Evolutionary conservation across 192 early-diverging fungal species (phyloP).

Genomic region (Coemansia sp.): DNA sequence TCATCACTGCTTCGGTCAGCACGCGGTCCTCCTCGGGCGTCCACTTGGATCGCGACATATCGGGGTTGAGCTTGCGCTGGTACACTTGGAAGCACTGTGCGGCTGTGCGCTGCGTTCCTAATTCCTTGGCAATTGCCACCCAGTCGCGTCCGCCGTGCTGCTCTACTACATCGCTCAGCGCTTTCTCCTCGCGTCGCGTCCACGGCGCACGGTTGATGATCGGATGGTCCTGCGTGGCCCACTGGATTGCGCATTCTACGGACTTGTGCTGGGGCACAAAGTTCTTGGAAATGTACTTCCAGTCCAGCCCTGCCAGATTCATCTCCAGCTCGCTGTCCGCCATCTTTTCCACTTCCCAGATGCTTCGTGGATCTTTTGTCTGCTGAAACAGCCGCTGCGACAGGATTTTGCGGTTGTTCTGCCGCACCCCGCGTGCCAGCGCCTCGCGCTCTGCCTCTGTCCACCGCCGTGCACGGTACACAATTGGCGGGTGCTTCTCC

Average conservation of each 20-base stretch:
- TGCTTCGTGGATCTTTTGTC: conserved; percentile 43
- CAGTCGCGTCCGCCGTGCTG: conserved; percentile 58
- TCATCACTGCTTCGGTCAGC: conserved; percentile 61
- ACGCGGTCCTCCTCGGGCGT: conserved; percentile 65
- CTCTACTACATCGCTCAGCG: conserved; percentile 51
- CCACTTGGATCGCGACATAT: conserved; percentile 58
- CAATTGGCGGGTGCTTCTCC: conserved; percentile 49
- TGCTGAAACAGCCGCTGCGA: conserved; percentile 51
- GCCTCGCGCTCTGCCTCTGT: conserved; percentile 56
- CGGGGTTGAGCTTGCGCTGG: conserved; percentile 53
- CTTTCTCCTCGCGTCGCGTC: conserved; percentile 57
- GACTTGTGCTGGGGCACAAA: conserved; percentile 59
- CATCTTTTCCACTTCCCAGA: conserved; percentile 52
- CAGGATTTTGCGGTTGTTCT: conserved; percentile 50
- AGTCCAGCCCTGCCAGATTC: conserved; percentile 53
- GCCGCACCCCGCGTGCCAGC: conserved; percentile 50
- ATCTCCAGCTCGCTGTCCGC: conserved; percentile 46
- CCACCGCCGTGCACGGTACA: conserved; percentile 54
- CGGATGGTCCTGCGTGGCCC: conserved; percentile 76
- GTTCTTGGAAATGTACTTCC: conserved; percentile 52
- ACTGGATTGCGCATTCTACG: conserved; percentile 76
- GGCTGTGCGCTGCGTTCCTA: conserved; percentile 66
- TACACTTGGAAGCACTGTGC: conserved; percentile 73
- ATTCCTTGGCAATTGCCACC: conserved; percentile 62
- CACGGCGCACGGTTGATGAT: conserved; percentile 70